phyloP scores from a whole-genome alignment of 2,329 filamentous ascomycete genomes.

The Talaromyces funiculosus region DNA sequence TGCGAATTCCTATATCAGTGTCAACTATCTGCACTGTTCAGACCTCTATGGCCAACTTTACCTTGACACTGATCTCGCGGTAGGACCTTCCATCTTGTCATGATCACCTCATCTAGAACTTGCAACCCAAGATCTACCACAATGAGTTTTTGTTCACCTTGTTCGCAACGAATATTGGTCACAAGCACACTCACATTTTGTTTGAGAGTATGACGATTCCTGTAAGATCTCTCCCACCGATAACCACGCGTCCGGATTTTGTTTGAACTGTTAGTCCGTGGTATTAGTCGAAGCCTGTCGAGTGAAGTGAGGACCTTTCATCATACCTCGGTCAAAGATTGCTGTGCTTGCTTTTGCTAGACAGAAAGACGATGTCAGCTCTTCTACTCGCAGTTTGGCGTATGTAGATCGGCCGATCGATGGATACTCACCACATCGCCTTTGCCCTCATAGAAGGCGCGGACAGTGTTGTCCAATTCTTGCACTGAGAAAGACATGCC shows the following conservation, averaged over 20 bases:
- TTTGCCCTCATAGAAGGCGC: constrained; percentile 94
- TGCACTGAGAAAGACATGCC: constrained; percentile 68
- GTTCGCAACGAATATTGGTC: not conserved
- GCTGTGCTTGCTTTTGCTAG: constrained; percentile 94
- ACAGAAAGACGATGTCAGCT: not conserved
- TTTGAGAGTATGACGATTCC: constrained; percentile 88
- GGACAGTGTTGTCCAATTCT: constrained; percentile 95
- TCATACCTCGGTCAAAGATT: constrained; percentile 82
- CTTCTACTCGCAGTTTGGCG: not conserved
- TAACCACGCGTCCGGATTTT: constrained; percentile 96
- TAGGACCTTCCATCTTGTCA: constrained; percentile 97
- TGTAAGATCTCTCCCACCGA: constrained; percentile 95
- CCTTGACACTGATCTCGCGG: constrained; percentile 94
- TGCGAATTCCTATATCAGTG: constrained; percentile 72
- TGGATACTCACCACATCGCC: constrained; percentile 69
- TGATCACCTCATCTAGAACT: constrained; percentile 95
- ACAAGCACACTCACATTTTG: constrained; percentile 67
- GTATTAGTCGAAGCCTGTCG: constrained; percentile 16
- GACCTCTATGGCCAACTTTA: constrained; percentile 26
- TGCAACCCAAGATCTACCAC: constrained; percentile 78
- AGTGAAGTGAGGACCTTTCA: constrained; percentile 5
- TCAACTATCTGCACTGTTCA: not conserved
- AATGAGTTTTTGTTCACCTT: constrained; percentile 15
- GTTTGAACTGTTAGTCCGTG: constrained; percentile 70
- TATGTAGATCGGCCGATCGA: constrained; percentile 16